Conservation (phyloP, 371 early-diverging fungal species). For the Zancudomyces culisetae region DNA sequence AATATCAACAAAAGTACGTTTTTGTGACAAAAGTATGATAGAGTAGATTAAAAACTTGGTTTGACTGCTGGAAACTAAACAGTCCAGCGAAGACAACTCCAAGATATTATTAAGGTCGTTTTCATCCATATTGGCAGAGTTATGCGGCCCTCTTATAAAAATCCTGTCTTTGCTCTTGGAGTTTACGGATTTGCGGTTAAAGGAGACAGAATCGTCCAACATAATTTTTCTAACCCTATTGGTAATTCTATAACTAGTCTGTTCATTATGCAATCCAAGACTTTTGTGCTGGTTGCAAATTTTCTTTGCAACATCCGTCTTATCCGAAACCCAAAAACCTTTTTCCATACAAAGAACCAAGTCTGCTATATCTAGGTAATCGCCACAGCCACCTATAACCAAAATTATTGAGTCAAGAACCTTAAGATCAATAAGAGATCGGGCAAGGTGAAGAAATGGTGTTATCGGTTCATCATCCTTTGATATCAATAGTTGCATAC, state of each 20-base stretch:
- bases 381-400: conserved; percentile 36
- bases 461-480: conserved; percentile 31
- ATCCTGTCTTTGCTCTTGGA: conserved; percentile 7
- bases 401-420: conserved; percentile 14
- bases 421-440: conserved; percentile 14
- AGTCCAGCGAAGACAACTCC: conserved; percentile 25
- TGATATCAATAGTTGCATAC: conserved; percentile 29
- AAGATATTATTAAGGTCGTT: conserved; percentile 7
- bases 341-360: conserved; percentile 25
- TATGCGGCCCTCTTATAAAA: conserved; percentile 5
- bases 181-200: conserved; percentile 7
- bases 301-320: conserved; percentile 19
- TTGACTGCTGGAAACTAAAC: conserved; percentile 24
- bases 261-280: conserved; percentile 5
- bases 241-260: conserved; percentile 7
- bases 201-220: conserved; percentile 4
- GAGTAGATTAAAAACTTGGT: conserved; percentile 19
- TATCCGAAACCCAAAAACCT: conserved; percentile 18
- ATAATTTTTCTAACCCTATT: conserved; percentile 2
- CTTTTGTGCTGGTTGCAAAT: conserved; percentile 19
- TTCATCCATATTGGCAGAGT: conserved; percentile 3
- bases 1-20: neutral
- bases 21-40: conserved; percentile 5
- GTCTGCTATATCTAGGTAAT: conserved; percentile 32
- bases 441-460: conserved; percentile 27